A percentile compares a stretch with the other conserved stretches of the same genome.
Evolutionary conservation across 1,284 basidiomycete species (phyloP).

Genomic region (Papiliotrema fonsecae): DNA sequence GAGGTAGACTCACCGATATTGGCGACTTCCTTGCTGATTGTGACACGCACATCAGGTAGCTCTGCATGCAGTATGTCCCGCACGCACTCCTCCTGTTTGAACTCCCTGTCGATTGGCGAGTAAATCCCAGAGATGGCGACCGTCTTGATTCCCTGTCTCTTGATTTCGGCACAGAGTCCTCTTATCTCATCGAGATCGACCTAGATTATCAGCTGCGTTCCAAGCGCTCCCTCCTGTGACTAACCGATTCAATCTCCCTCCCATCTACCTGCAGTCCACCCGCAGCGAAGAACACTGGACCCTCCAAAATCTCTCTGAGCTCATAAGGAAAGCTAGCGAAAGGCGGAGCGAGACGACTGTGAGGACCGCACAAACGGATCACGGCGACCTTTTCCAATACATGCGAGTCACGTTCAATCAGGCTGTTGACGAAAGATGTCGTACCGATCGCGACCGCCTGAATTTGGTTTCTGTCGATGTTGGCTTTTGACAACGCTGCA

Average conservation of each 20-base stretch:
- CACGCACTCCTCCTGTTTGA: slow-evolving; percentile 35
- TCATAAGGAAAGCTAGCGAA: slow-evolving; percentile 34
- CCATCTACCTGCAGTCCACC: slow-evolving; percentile 41
- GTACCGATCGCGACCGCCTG: slow-evolving; percentile 35
- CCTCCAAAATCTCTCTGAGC: slow-evolving; percentile 26
- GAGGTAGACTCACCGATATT: slow-evolving; percentile 27
- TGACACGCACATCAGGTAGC: slow-evolving; percentile 24
- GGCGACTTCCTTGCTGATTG: slow-evolving; percentile 34
- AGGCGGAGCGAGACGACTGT: slow-evolving; percentile 24
- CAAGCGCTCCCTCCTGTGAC: no score
- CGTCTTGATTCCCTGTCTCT: slow-evolving; percentile 23
- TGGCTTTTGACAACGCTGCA: slow-evolving; percentile 2
- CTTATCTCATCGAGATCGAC: slow-evolving; percentile 34
- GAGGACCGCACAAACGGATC: slow-evolving; percentile 32
- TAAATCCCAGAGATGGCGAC: slow-evolving; percentile 34
- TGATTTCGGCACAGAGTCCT: slow-evolving; percentile 26
- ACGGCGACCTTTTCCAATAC: slow-evolving; percentile 32
- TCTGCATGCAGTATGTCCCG: slow-evolving; percentile 19
- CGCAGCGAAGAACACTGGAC: slow-evolving; percentile 24
- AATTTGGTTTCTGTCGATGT: slow-evolving; percentile 13
- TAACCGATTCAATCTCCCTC: slow-evolving; percentile 18
- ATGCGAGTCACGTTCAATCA: slow-evolving; percentile 24
- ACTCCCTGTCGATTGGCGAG: slow-evolving; percentile 31
- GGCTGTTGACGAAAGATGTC: slow-evolving; percentile 36
- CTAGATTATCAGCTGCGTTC: no score